A percentile compares a stretch with the other conserved stretches of the same genome.
Conservation (phyloP, 2,329 filamentous ascomycete genomes). For the Phialophora expanda region DNA sequence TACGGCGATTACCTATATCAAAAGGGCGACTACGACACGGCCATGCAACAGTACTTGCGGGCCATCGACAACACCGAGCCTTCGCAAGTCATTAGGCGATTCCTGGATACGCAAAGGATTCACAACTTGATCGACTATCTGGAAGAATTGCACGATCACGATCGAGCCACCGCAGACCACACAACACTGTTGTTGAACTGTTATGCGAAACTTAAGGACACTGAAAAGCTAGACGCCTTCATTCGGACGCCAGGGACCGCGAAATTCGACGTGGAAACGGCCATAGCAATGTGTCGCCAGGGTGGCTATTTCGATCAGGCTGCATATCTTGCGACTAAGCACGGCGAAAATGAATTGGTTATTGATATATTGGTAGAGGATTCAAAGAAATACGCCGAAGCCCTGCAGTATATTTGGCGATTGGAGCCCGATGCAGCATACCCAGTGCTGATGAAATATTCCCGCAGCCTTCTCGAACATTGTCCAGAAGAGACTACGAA, state of each 20-base stretch:
- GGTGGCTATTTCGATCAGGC: slow-evolving; percentile 97
- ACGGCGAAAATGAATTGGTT: slow-evolving; percentile 90
- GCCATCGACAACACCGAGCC: slow-evolving; percentile 96
- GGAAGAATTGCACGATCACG: slow-evolving; percentile 92
- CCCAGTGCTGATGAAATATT: slow-evolving; percentile 91
- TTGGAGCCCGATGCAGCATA: slow-evolving; percentile 83
- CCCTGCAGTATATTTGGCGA: slow-evolving; percentile 88
- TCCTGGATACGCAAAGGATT: slow-evolving; percentile 94
- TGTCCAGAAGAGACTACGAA: slow-evolving; percentile 81
- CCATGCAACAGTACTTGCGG: slow-evolving; percentile 98
- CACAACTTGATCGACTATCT: slow-evolving; percentile 97
- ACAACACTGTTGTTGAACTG: slow-evolving; percentile 94
- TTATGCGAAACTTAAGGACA: slow-evolving; percentile 97
- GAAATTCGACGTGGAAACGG: slow-evolving; percentile 95
- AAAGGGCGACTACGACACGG: slow-evolving; percentile 92
- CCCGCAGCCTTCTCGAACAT: slow-evolving; percentile 85
- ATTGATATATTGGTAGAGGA: slow-evolving; percentile 97
- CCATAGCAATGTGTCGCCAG: slow-evolving; percentile 96
- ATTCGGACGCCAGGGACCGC: slow-evolving; percentile 94
- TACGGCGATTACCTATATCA: slow-evolving; percentile 95
- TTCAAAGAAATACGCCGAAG: slow-evolving; percentile 85
- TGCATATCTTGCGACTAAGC: slow-evolving; percentile 90
- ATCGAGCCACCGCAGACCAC: slow-evolving; percentile 91
- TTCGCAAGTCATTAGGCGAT: slow-evolving; percentile 96
- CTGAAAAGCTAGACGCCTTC: slow-evolving; percentile 92